Base-by-base conservation (phyloP, 768 basidiomycete genomes). In the Rhodocollybia butyracea region DNA sequence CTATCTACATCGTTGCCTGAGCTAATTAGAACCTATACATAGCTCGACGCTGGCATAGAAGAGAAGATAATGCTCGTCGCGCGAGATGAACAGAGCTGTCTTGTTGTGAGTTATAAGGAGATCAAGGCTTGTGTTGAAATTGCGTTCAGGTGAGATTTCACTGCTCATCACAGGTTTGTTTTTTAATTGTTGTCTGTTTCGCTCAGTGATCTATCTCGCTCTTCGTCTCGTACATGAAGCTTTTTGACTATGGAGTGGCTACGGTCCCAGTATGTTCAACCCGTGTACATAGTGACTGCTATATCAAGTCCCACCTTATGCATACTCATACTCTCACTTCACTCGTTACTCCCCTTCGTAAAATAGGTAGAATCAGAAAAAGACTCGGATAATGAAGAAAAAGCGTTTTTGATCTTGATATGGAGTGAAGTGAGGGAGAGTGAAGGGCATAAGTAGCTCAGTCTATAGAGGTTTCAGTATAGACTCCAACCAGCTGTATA, bases 1-100 rank as follows among this genome's bases (percentile, higher is more conserved):
- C 52, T 32, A 11, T 38, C 54, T 50, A 19, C 26, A 11, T 27
- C 30, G n/a, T n/a, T n/a, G 19, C 21, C 7, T 39, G 15, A 31
- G 19, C 26, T 27, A 30, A 27, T 51, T 15, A 64, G 8, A 38
- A 26, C 39, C 46, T 3, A 34, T 51, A 15, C 5, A 10, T 59
- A 96, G 92, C 83, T 98, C 48, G 97, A 99, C 67, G 87, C 88
- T 7, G 96, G 95, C 5, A 83, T 88, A 13, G 96, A 98, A 41
- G 97, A 99, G 68, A 87, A 86, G 59, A 78, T 99, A 60, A 96
- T 98, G 94, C 81, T 99, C 24, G 85, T 97, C 26, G 86, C 94
- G 5, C 79, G 96, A 43, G 96, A 99, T 67, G 97, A 98, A 67
- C 95, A 96, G 74, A 94, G 88, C 64, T 97, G 94, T 67, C 79